These are phyloP conservation scores for Phytophthora litchii DNA, from an alignment of 352 stramenopile species.

Conservation along the genomic window DNA sequence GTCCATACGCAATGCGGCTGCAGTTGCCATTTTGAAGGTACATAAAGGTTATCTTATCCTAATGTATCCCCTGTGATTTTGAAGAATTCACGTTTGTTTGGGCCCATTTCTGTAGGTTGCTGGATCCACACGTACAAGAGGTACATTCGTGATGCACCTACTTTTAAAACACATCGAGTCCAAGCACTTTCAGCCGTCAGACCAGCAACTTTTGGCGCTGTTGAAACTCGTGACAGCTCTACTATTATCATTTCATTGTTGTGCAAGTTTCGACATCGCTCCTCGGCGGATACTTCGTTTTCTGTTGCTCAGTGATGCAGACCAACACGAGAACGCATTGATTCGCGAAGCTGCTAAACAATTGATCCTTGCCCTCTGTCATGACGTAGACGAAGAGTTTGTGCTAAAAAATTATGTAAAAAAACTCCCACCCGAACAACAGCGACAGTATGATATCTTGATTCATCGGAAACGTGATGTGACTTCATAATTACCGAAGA, in stretches of 20 bases:
- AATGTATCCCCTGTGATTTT: neutral
- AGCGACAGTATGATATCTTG: slow-evolving; percentile 12
- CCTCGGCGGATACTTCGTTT: slow-evolving; percentile 45
- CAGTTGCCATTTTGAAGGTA: slow-evolving; percentile 27
- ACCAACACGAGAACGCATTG: slow-evolving; percentile 46
- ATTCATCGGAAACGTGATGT: neutral
- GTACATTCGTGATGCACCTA: slow-evolving; percentile 49
- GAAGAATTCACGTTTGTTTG: neutral
- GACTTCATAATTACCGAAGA: neutral
- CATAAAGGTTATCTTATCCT: neutral
- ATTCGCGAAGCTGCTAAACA: slow-evolving; percentile 47
- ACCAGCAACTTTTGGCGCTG: slow-evolving; percentile 41
- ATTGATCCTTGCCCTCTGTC: slow-evolving; percentile 39
- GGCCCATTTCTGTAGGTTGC: slow-evolving; percentile 28
- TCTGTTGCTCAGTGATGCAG: slow-evolving; percentile 32
- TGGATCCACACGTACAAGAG: slow-evolving; percentile 35
- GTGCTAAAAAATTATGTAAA: slow-evolving; percentile 26
- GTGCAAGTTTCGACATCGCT: slow-evolving; percentile 51
- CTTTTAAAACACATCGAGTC: slow-evolving; percentile 38
- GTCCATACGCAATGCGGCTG: slow-evolving; percentile 15
- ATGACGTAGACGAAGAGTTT: slow-evolving; percentile 41
- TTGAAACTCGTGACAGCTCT: slow-evolving; percentile 51
- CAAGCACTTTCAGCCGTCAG: slow-evolving; percentile 14
- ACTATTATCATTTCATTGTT: slow-evolving; percentile 52
- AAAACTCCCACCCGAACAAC: slow-evolving; percentile 15